phyloP scores from a whole-genome alignment of 1,284 basidiomycete genomes.

The Ganoderma resinaceum region DNA sequence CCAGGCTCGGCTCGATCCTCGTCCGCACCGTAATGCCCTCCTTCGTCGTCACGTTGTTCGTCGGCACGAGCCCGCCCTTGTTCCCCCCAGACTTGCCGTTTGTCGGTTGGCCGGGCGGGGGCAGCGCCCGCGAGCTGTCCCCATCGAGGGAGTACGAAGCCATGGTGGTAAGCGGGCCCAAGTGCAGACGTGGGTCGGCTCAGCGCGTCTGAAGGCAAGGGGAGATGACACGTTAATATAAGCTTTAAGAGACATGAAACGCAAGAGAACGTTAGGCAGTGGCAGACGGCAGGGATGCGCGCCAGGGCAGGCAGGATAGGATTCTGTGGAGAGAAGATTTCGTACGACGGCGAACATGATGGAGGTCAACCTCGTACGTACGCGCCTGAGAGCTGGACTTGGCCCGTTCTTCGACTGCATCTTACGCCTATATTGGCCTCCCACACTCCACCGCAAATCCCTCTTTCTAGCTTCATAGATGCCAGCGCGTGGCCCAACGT shows the following conservation, averaged over 20 bases:
- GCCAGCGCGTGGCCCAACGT: not conserved
- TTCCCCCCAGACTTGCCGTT: constrained; percentile 44
- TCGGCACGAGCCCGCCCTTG: constrained; percentile 66
- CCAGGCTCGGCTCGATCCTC: constrained; percentile 80
- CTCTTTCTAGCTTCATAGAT: not conserved
- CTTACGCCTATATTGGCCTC: not conserved
- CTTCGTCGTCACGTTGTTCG: constrained; percentile 79
- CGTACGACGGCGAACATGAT: constrained; percentile 14
- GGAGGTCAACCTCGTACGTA: not conserved
- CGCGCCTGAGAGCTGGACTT: not conserved
- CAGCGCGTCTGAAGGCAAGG: constrained; percentile 7
- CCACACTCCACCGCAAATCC: not conserved
- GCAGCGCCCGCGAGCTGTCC: constrained; percentile 21
- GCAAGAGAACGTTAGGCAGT: not conserved
- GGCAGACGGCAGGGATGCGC: constrained; percentile 13
- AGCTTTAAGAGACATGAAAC: constrained; percentile 15
- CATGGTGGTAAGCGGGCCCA: constrained; percentile 9
- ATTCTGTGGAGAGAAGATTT: constrained; percentile 17
- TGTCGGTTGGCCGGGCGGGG: constrained; percentile 31
- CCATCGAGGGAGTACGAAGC: constrained; percentile 26
- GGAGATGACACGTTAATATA: constrained; percentile 13
- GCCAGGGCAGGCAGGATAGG: constrained; percentile 9
- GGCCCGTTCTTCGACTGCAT: not conserved
- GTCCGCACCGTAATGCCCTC: constrained; percentile 78
- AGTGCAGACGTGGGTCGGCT: constrained; percentile 9